phyloP scores from a whole-genome alignment of 345 rosid genomes.

The Nephelium lappaceum region DNA sequence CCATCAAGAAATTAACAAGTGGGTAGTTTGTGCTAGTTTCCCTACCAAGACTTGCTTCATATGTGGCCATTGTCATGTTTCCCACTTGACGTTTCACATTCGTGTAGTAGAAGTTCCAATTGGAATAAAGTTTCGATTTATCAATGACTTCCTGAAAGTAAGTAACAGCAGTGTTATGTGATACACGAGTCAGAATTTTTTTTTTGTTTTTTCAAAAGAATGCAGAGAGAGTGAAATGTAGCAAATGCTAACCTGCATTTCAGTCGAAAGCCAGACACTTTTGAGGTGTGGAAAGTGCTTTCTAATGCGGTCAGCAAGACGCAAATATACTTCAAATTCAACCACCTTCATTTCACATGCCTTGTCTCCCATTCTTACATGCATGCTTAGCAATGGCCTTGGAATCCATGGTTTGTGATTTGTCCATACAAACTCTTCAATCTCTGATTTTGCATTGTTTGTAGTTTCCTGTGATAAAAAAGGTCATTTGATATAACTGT shows the following conservation, averaged over 20 bases:
- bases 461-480: conserved; percentile 30
- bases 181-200: background rate
- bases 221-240: background rate
- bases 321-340: conserved; percentile 67
- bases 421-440: conserved; percentile 80
- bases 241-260: conserved; percentile 70
- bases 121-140: conserved; percentile 44
- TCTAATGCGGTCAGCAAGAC: conserved; percentile 62
- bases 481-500: conserved; percentile 3
- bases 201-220: too few relatives aligned
- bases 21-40: conserved; percentile 93
- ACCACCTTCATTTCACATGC: conserved; percentile 93
- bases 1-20: conserved; percentile 92
- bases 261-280: conserved; percentile 88
- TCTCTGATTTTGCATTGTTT: conserved; percentile 45
- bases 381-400: conserved; percentile 88
- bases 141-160: conserved; percentile 62
- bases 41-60: conserved; percentile 92
- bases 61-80: conserved; percentile 73
- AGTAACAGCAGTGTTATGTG: background rate
- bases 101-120: conserved; percentile 85
- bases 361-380: conserved; percentile 99
- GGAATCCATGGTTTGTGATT: conserved; percentile 85
- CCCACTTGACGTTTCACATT: conserved; percentile 79
- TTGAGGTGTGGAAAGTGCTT: conserved; percentile 66